Conservation (phyloP, 106 monocot species). For the Dioscorea dumetorum region DNA sequence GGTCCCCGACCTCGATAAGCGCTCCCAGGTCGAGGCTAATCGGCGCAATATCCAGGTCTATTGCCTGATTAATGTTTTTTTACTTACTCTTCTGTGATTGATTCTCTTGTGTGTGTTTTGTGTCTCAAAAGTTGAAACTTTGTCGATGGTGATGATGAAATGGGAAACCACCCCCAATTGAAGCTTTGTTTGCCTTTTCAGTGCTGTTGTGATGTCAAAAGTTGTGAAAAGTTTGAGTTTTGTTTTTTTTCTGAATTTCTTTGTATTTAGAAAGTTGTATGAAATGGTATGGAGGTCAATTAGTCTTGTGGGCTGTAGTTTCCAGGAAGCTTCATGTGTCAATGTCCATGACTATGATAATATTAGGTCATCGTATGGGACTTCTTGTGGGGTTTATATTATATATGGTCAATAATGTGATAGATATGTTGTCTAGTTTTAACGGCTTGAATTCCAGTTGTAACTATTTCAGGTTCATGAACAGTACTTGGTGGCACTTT, state of each 20-base stretch:
- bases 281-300: too few relatives aligned
- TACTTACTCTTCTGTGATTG: neutral
- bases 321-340: too few relatives aligned
- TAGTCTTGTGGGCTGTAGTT: too few relatives aligned
- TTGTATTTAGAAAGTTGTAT: too few relatives aligned
- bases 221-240: neutral
- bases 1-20: slow-evolving; percentile 48
- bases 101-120: neutral
- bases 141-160: neutral
- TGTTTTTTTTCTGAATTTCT: neutral
- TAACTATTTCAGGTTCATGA: too few relatives aligned
- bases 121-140: neutral
- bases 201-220: neutral
- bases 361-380: too few relatives aligned
- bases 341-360: too few relatives aligned
- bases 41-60: slow-evolving; percentile 16
- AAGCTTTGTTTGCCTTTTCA: neutral
- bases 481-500: too few relatives aligned
- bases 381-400: too few relatives aligned
- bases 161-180: neutral
- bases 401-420: too few relatives aligned
- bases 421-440: too few relatives aligned
- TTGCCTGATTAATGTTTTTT: neutral
- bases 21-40: slow-evolving; percentile 25
- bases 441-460: too few relatives aligned